Base-by-base conservation (phyloP, 108 stramenopile species). In the Stephanodiscus minutulus region DNA sequence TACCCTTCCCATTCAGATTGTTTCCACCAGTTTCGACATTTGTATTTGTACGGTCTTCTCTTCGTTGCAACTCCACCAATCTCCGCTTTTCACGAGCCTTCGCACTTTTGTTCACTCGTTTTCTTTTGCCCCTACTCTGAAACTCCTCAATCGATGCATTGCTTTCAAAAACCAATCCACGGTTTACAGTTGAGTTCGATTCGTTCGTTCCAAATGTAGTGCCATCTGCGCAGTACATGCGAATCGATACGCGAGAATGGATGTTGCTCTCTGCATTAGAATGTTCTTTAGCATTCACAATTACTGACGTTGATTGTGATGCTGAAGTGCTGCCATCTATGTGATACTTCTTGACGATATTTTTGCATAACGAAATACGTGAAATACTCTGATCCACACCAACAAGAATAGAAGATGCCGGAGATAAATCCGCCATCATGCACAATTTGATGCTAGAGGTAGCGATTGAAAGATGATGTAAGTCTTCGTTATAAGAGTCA, bases 361-460 rank as follows among this genome's bases (percentile, higher is more conserved):
- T 87, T 61, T 85, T 87, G 70, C 89, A 88, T 13, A 92, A 61
- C 29, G 70, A 72, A 41, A 92, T 79, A 64, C 97, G 74, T 41
- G 86, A 87, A 41, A 90, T 66, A 69, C n/a, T n/a, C n/a, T n/a
- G n/a, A n/a, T 97, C 97, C 10, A 97, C 94, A 8, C 93, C 94
- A 17, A 87, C 74, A 20, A 92, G 73, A 11, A 69, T 59, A 17
- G 80, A 66, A 17, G 64, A 48, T 8, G 54, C 28, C 50, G 63
- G 53, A 64, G 78, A 29, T 74, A 74, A 39, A 70, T 97, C 97
- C 0, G 88, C 86, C 36, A 97, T 81, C 63, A 79, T 80, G 61
- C 89, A 89, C 3, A 95, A 70, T 69, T 97, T 97, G 12, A 90
- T 70, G 18, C 67, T 68, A 31, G 1, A 58, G 27, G 8, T 3